Percentiles rank a stretch among this genome's conserved stretches.
These are phyloP conservation scores for Rosellinia necatrix DNA, from an alignment of 2,329 filamentous ascomycete genomes.

Conservation along the genomic window DNA sequence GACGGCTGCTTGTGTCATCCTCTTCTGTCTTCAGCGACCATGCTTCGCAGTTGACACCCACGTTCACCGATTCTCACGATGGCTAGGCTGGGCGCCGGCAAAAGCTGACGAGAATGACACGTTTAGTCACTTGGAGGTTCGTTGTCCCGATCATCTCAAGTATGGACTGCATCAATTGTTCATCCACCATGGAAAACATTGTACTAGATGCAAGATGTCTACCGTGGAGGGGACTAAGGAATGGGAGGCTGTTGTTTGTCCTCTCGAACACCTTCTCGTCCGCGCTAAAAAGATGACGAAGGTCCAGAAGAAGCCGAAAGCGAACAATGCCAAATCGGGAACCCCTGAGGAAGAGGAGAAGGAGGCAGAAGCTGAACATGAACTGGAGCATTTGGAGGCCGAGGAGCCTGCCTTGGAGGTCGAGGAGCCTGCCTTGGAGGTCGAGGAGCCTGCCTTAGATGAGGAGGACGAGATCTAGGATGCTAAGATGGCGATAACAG, in stretches of 20 bases:
- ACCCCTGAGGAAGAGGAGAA: too few species aligned
- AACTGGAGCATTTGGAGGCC: too few species aligned
- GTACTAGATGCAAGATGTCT: conserved; percentile 50
- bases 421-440: too few species aligned
- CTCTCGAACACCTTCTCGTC: conserved; percentile 48
- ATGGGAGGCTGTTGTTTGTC: conserved; percentile 60
- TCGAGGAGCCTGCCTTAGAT: too few species aligned
- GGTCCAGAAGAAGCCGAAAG: conserved; percentile 17
- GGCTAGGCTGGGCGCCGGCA: conserved; percentile 61
- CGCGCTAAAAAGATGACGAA: conserved; percentile 32
- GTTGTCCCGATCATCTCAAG: conserved; percentile 57
- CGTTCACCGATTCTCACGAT: conserved; percentile 56
- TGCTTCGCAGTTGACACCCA: conserved; percentile 65
- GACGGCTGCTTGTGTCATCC: conserved; percentile 60
- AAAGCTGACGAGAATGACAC: conserved; percentile 51
- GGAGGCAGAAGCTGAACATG: too few species aligned
- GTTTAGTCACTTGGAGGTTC: conserved; percentile 58
- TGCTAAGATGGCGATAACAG: too few species aligned
- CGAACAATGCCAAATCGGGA: too few species aligned
- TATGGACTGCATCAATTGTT: conserved; percentile 61
- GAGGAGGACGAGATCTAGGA: too few species aligned
- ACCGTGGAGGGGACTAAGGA: conserved; percentile 64
- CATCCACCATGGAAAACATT: conserved; percentile 57
- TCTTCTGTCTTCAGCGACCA: conserved; percentile 58
- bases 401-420: too few species aligned